Base-by-base conservation (phyloP, 495 filamentous ascomycete species). In the Penicillium chermesinum region DNA sequence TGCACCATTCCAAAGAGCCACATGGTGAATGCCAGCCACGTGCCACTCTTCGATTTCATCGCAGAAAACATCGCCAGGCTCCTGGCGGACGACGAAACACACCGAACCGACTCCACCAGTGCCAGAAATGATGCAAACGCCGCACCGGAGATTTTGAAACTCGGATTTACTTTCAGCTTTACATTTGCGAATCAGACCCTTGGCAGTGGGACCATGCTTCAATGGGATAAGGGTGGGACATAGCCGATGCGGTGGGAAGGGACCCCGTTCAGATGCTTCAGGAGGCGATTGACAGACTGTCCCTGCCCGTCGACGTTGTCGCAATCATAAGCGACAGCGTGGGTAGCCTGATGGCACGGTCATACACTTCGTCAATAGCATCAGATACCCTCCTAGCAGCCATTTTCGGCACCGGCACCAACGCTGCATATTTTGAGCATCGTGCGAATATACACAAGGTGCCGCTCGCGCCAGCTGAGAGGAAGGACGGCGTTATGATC, bases 361-460 rank as follows among this genome's bases (percentile, higher is more conserved):
- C 58, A 1, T 61, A 61, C 44, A 58, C 17, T 14, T 56, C 54
- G 4, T 36, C 37, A 3, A 47, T n/a, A 14, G 36, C 19, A 12
- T 9, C 8, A 8, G 48, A 50, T 1, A 58, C 58, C 6, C 27
- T 57, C 9, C 18, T 20, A 0, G 55, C 42, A 7, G 48, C 52
- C 17, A 63, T 63, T 12, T 61, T 63, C 14, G 67, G 67, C 6
- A 71, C 67, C 2, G 67, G 67, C 9, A 71, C 67, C 1, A 71
- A 71, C 39, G 66, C 64, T 10, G 67, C 64, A 9, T 71, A 71
- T 46, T 54, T 69, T 18, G 59, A 63, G n/a, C 46, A 33, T 20
- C 22, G 57, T 0, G 35, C 45, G 8, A 54, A 59, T 45, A 39
- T 63, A 9, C 38, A 32, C n/a, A 49, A 35, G 22, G 14, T 39